Conservation (phyloP, 805 yeast species). For the Lachancea meyersii region DNA sequence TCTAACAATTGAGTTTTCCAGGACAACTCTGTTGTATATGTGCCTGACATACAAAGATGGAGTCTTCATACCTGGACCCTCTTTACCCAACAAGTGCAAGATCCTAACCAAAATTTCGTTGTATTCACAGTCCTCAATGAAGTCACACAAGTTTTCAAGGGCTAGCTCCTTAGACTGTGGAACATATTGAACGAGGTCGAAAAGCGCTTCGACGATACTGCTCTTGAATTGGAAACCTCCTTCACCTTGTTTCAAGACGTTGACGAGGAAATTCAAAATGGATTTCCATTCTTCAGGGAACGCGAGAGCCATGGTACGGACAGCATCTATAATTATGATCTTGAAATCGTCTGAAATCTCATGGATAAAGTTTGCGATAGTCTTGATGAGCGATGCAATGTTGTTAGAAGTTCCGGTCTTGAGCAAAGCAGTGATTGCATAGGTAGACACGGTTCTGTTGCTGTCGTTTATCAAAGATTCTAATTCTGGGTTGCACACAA, state of each 20-base stretch:
- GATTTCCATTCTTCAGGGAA: conserved; percentile 87
- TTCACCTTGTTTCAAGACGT: conserved; percentile 73
- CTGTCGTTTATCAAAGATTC: conserved; percentile 83
- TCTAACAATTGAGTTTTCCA: conserved; percentile 91
- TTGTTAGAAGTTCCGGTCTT: conserved; percentile 89
- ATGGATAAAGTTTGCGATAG: conserved; percentile 81
- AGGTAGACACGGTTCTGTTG: conserved; percentile 89
- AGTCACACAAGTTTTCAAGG: conserved; percentile 85
- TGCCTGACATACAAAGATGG: conserved; percentile 92
- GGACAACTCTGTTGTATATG: conserved; percentile 91
- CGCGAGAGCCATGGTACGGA: conserved; percentile 83
- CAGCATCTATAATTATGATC: conserved; percentile 90
- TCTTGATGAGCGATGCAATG: conserved; percentile 83
- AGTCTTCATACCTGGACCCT: conserved; percentile 81
- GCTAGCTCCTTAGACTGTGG: conserved; percentile 80
- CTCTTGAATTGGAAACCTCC: conserved; percentile 84
- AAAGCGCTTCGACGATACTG: conserved; percentile 84
- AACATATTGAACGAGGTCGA: conserved; percentile 81
- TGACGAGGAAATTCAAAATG: conserved; percentile 75
- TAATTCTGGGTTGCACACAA: conserved; percentile 75
- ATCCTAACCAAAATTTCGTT: conserved; percentile 91
- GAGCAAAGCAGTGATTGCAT: conserved; percentile 91
- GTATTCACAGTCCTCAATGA: conserved; percentile 96
- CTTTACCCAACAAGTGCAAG: conserved; percentile 84
- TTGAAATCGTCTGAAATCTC: conserved; percentile 96